Base-by-base conservation (phyloP, 176 grass and related monocot genomes). In the Zoysia japonica region DNA sequence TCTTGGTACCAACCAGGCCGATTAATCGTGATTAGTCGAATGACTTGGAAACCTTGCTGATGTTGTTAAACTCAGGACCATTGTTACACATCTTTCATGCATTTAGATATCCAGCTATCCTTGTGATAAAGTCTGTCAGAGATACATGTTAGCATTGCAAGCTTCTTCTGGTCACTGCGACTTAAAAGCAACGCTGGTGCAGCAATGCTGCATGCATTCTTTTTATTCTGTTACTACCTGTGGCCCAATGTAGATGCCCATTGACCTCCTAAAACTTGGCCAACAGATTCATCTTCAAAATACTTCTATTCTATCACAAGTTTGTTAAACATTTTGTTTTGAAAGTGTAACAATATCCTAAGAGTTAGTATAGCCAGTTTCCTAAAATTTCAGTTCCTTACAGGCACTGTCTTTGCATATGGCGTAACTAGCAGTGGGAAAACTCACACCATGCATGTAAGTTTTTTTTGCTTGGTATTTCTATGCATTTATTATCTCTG, bases 381-480 rank as follows among this genome's bases (percentile, higher is more conserved):
- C 15, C 53, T 72, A 47, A 87, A 4, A 72, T 39, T 72, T 38
- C 37, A 67, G 38, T 72, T 85, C 68, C 65, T 77, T 85, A 60
- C 89, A 98, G 95, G 95, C 43, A 98, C 95, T 64, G 95, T 94
- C 85, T 97, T 98, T 92, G 95, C 95, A 62, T 98, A 98, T 89
- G 95, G 95, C 70, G 95, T 98, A 67, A 98, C 95, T 72, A 98
- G 95, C 72, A 98, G 95, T 56, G 95, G 95, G 56, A 97, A 97
- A 93, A 97, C 94, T 61, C 94, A 97, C 71, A 97, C 94, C 57
- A 97, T 97, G 94, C 91, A 98, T 87, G 92, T 98, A 92, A 94
- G 95, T 87, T 12, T 87, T 19, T 76, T 19, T n/a, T 61, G 74
- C n/a, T 56, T 61, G 53, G 41, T 67, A 76, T 47, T 39, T 3